phyloP scores from a whole-genome alignment of 2,329 filamentous ascomycete genomes.

The Bipolaris cookei region DNA sequence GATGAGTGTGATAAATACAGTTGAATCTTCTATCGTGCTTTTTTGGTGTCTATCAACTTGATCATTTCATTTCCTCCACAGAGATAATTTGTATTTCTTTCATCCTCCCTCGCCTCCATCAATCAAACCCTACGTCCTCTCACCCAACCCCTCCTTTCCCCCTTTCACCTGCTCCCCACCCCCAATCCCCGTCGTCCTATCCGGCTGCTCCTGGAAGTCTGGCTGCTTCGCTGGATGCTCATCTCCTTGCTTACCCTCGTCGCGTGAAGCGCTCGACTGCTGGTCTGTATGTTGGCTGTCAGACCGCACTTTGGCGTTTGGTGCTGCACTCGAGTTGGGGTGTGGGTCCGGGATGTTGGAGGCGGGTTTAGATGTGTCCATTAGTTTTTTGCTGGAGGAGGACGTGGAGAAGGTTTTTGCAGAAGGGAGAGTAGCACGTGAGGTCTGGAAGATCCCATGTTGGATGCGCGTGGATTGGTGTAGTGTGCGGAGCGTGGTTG shows the following conservation, averaged over 20 bases:
- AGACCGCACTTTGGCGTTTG: slow-evolving; percentile 29
- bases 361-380: slow-evolving; percentile 25
- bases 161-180: slow-evolving; percentile 37
- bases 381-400: slow-evolving; percentile 15
- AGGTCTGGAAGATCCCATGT: not conserved
- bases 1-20: too few relatives aligned
- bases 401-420: not conserved
- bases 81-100: too few relatives aligned
- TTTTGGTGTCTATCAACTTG: not conserved
- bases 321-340: slow-evolving; percentile 29
- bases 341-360: slow-evolving; percentile 30
- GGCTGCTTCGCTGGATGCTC: slow-evolving; percentile 51
- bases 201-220: slow-evolving; percentile 42
- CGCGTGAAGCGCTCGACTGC: slow-evolving; percentile 41
- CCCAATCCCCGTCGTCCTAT: slow-evolving; percentile 44
- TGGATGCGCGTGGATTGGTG: slow-evolving; percentile 4
- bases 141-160: slow-evolving; percentile 40
- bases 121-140: slow-evolving; percentile 18
- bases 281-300: slow-evolving; percentile 36
- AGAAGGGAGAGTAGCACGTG: not conserved
- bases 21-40: not conserved
- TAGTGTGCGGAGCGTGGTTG: slow-evolving; percentile 11
- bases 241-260: slow-evolving; percentile 37
- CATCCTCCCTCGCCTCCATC: not conserved
- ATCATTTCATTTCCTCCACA: not conserved